Evolutionary conservation across 2,329 filamentous ascomycete genomes (phyloP).

Genomic region (Aureobasidium leucospermi): DNA sequence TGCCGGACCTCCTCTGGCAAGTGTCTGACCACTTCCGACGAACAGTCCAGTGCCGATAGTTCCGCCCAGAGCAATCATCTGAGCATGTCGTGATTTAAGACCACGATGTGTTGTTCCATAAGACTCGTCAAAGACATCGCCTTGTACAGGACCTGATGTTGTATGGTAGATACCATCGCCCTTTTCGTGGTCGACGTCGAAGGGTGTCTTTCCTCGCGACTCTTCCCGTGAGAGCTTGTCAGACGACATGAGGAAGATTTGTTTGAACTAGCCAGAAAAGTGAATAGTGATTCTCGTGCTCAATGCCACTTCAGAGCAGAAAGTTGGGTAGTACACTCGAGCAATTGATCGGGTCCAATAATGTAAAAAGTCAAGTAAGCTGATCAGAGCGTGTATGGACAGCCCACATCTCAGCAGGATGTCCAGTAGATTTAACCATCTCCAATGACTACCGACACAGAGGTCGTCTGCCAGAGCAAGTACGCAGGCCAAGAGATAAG

Average conservation of each 20-base stretch:
- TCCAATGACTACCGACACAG: neutral
- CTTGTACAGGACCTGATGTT: slow-evolving; percentile 13
- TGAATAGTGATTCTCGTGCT: neutral
- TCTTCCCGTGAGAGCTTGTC: neutral
- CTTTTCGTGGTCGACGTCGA: slow-evolving; percentile 3
- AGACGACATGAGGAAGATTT: neutral
- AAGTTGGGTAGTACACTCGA: neutral
- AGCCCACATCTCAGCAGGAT: neutral
- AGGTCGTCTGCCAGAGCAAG: neutral
- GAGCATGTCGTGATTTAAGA: slow-evolving; percentile 32
- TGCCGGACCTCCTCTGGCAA: slow-evolving; percentile 32
- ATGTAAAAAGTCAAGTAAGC: neutral
- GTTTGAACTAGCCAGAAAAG: neutral
- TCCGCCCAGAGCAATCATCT: slow-evolving; percentile 29
- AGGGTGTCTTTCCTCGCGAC: neutral
- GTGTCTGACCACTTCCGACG: slow-evolving; percentile 31
- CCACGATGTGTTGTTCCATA: slow-evolving; percentile 33
- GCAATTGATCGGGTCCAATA: neutral
- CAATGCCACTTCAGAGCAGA: neutral
- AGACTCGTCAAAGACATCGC: slow-evolving; percentile 21
- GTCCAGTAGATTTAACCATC: neutral
- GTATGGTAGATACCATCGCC: neutral
- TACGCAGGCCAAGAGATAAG: slow-evolving; percentile 12
- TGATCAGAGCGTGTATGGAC: neutral
- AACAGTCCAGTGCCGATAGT: slow-evolving; percentile 26